phyloP scores from a whole-genome alignment of 2,329 filamentous ascomycete species.

The Colletotrichum melonis region DNA sequence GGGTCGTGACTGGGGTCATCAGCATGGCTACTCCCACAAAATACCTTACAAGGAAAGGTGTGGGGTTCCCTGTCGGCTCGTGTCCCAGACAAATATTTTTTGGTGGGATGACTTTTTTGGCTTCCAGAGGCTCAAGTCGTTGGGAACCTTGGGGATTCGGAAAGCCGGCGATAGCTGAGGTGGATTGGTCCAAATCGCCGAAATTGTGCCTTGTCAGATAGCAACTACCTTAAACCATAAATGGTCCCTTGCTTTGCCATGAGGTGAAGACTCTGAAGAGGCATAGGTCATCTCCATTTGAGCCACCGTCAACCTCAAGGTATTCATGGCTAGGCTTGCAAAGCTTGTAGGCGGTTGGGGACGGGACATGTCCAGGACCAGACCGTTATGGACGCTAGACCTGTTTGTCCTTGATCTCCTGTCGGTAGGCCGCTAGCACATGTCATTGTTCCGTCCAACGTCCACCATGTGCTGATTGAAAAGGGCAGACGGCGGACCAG shows the following conservation, averaged over 20 bases:
- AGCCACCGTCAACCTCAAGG: not conserved
- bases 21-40: not conserved
- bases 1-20: conserved; percentile 5
- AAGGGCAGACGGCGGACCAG: conserved; percentile 16
- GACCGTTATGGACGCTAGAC: conserved; percentile 9
- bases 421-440: conserved; percentile 25
- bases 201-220: no score
- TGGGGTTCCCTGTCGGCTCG: conserved; percentile 22
- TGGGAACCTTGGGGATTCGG: conserved; percentile 19
- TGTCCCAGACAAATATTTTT: conserved; percentile 25
- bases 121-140: conserved; percentile 15
- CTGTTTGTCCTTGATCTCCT: not conserved
- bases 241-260: conserved; percentile 9
- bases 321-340: not conserved
- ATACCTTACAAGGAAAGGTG: not conserved
- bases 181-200: conserved; percentile 13
- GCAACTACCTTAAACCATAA: not conserved
- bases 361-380: not conserved
- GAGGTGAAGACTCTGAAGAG: not conserved
- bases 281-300: not conserved
- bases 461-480: not conserved
- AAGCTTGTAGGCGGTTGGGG: not conserved
- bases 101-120: conserved; percentile 30
- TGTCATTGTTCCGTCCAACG: conserved; percentile 13
- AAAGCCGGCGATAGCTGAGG: not conserved